Base-by-base conservation (phyloP, 495 filamentous ascomycete species). In the Evansstolkia leycettana region DNA sequence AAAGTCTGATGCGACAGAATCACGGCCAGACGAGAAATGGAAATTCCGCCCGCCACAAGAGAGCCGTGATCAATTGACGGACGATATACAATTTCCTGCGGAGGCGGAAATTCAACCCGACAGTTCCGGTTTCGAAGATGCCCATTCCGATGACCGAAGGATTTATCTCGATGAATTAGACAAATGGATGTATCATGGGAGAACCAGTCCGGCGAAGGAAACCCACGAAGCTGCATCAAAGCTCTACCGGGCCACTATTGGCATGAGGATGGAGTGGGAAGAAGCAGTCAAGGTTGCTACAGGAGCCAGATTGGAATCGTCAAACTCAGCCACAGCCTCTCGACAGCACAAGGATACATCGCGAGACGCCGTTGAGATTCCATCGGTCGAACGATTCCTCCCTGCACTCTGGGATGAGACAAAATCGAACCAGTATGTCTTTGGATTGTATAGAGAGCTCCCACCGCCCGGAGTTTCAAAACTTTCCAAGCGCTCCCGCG, bases 271-370 rank as follows among this genome's bases (percentile, higher is more conserved):
- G 16, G 37, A 42, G 16, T 51, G 51, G 48, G 47, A 55, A 57
- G 75, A 48, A 73, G 80, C 34, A 76, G 41, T 81, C 23, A 75
- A 83, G 52, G 58, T 73, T 23, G 77, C 82, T 34, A 70, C 71
- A 0, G 64, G 64, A 37, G 61, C 76, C 42, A 73, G 80, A 57
- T 53, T 72, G 43, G 14, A n/a, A 12, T 29, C 28, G 66, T 60
- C 14, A 68, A 76, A 40, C 58, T 53, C 31, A 63, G 54, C 30
- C 54, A 76, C 13, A 14, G 9, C 11, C 28, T 29, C 12, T n/a
- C 4, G 28, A 15, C 4, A 5, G 28, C 11, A 5, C 28, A 29
- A 29, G 11, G 11, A n/a, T 29, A 5, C 11, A n/a, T 5, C 4
- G 3, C 28, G 28, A n/a, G 47, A 51, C 45, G 41, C 36, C 7